Evolutionary conservation across 2,329 filamentous ascomycete genomes (phyloP), one percentile per base, ranked within the genome.

Genomic region (Pseudopyricularia javanii): DNA sequence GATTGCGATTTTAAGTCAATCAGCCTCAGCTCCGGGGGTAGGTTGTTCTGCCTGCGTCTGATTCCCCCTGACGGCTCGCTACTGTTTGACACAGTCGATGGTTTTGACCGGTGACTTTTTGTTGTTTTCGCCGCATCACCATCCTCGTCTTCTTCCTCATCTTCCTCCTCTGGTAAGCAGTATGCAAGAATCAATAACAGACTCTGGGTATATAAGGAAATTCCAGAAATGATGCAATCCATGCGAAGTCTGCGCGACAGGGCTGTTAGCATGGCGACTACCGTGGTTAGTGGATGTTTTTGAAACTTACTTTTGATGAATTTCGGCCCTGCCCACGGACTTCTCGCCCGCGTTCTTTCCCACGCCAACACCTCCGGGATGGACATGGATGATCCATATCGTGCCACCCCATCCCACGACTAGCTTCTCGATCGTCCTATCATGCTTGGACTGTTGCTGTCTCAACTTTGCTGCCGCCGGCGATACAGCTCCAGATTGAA

Each of bases 191-290:
- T 86, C 61, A 95, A 80, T 68, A 98, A 78, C 60, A 95, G 76
- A 64, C 82, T 93, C 65, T 89, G 88, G 65, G 90, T 95, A 82
- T 96, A 97, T 69, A 98, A 78, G 58, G 91, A 94, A 68, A 98
- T 86, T 62, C 93, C 93, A 65, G 93, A 95, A 74, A 98, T 89
- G 67, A 95, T 90, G 74, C 93, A 97, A 72, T 98, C 93, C 70
- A 93, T 95, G 63, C 90, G 87, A 69, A 97, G 80, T 69, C 86
- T 91, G 58, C 12, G 2, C 15, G 20, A 3, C 20, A 6, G 8
- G 3, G 3, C 8, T 6, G 20, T 53, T 24, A 56, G 53, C 20
- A 22, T 12, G 3, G 3, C 28, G n/a, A 32, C 1, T 3, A n/a
- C 3, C 50, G n/a, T 15, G 6, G 28, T 20, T 9, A 24, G n/a